A percentile compares a stretch with the other conserved stretches of the same genome.
Evolutionary conservation across 441 rosid genomes (phyloP).

Genomic region (Euphorbia corollata): DNA sequence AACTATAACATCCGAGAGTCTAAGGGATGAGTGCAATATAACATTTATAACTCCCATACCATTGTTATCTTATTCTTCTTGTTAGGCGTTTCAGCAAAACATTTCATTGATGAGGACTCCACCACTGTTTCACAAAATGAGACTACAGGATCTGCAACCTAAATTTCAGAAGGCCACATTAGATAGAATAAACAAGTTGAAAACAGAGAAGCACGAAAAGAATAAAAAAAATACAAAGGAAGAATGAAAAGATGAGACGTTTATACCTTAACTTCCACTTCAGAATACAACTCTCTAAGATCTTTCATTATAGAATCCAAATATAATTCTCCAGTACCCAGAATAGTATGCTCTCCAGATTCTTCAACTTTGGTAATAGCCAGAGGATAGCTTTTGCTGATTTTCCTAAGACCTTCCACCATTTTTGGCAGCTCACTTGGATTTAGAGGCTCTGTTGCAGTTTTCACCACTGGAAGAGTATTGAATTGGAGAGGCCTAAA

Average conservation of each 20-base stretch:
- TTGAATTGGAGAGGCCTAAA: conserved; percentile 87
- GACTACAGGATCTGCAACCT: conserved; percentile 97
- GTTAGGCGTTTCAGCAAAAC: conserved; percentile 97
- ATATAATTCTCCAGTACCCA: conserved; percentile 93
- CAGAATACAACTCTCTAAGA: conserved; percentile 94
- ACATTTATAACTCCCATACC: conserved; percentile 34
- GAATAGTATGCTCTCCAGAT: conserved; percentile 94
- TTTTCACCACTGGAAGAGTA: conserved; percentile 92
- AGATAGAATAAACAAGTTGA: neutral
- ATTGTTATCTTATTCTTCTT: conserved; percentile 93
- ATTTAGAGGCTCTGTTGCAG: conserved; percentile 95
- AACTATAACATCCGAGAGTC: neutral
- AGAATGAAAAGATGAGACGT: conserved; percentile 9
- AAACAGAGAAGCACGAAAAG: neutral
- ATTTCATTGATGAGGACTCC: conserved; percentile 93
- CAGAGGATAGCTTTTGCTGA: conserved; percentile 96
- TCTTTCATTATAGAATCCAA: conserved; percentile 98
- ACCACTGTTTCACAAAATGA: conserved; percentile 97
- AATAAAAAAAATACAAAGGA: conserved; percentile 9
- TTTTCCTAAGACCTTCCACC: conserved; percentile 99
- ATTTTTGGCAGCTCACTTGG: conserved; percentile 98
- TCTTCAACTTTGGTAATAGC: conserved; percentile 96
- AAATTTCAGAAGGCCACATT: conserved; percentile 18
- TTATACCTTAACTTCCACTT: conserved; percentile 92
- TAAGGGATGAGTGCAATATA: neutral